Evolutionary conservation across 169 alveolate genomes (phyloP), one percentile per base, ranked within the genome.

Genomic region (Cryptosporidium bovis): DNA sequence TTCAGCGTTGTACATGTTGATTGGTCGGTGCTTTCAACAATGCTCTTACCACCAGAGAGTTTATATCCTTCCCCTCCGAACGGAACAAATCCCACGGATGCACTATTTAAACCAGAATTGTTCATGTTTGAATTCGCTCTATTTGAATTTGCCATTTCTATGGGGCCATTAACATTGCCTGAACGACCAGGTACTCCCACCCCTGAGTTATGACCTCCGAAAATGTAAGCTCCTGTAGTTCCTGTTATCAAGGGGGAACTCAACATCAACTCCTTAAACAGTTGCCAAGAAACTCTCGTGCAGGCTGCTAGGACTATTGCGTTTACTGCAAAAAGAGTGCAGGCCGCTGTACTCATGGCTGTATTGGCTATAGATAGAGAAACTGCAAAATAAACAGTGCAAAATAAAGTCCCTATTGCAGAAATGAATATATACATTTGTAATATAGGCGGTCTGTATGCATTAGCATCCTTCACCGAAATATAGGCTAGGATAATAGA

Each of bases 31-130:
- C 46, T 46, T 10, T 71, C 36, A 13, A 51, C 71, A 0, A 62
- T 40, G 10, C 64, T 2, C 33, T 62, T 77, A 18, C 51, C 31
- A n/a, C 65, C 71, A 15, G 87, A 77, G 34, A 77, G 71, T 8
- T 50, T 77, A 60, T 60, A 77, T 15, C 87, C 87, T 40, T 77
- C 87, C n/a, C 87, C 87, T 36, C 87, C 87, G 64, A 77, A 77
- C 2, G 87, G 87, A 36, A 77, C 87, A 27, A 77, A 77, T 8
- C 87, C 87, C 12, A 34, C 64, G 33, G 84, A 71, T 24, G 48
- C 48, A 46, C 60, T 24, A 46, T 51, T 51, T 24, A 69, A 20
- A 31, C 56, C 56, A 29, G 83, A 56, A 6, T 53, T 64, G 5
- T 18, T 40, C 18, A 58, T 77, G 15, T 65, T 46, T 4, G 56